Evolutionary conservation across 1,139 yeast genomes (phyloP).

Genomic region (Sugiyamaella grinbergsii): DNA sequence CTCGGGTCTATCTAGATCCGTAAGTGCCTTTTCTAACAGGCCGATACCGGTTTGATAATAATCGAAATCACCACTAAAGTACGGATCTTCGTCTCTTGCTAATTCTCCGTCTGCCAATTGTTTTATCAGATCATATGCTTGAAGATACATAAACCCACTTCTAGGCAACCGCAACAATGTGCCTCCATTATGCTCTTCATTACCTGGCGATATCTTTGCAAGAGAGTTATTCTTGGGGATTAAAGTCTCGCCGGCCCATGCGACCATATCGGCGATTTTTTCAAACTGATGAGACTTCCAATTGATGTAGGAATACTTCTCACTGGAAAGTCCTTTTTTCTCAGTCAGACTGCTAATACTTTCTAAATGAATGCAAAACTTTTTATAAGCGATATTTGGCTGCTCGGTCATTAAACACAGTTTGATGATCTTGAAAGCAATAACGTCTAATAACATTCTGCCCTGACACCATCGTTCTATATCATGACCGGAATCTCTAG

Average conservation of each 20-base stretch:
- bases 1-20: slow-evolving; percentile 25
- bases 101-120: slow-evolving; percentile 26
- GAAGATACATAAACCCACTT: slow-evolving; percentile 50
- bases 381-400: slow-evolving; percentile 60
- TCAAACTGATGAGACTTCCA: slow-evolving; percentile 49
- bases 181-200: slow-evolving; percentile 34
- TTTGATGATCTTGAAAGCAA: slow-evolving; percentile 65
- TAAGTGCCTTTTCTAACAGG: slow-evolving; percentile 32
- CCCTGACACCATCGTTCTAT: slow-evolving; percentile 47
- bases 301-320: slow-evolving; percentile 41
- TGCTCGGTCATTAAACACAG: slow-evolving; percentile 63
- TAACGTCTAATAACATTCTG: slow-evolving; percentile 56
- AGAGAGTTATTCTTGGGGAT: not conserved
- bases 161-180: slow-evolving; percentile 47
- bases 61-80: slow-evolving; percentile 27
- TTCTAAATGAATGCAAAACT: slow-evolving; percentile 63
- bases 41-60: slow-evolving; percentile 35
- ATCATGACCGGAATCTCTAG: slow-evolving; percentile 1
- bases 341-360: slow-evolving; percentile 46
- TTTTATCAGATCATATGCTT: slow-evolving; percentile 42
- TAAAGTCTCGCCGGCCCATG: slow-evolving; percentile 1
- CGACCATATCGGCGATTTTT: slow-evolving; percentile 61
- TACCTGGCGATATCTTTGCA: not conserved
- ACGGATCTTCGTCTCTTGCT: slow-evolving; percentile 28
- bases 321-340: slow-evolving; percentile 30